Conservation (phyloP, 2,329 filamentous ascomycete species). For the Stagonosporopsis chrysanthemi region DNA sequence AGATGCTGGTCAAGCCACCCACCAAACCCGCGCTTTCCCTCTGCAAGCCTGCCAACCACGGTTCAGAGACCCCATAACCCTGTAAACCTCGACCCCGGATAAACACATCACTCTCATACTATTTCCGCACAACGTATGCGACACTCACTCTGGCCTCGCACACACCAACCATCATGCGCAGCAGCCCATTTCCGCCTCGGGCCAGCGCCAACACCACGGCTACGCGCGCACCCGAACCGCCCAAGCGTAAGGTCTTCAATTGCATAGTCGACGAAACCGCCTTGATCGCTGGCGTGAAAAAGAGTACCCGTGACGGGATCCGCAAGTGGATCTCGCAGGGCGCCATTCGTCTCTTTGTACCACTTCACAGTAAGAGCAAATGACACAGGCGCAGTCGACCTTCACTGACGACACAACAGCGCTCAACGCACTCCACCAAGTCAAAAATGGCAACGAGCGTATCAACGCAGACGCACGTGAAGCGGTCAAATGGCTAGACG, state of each 20-base stretch:
- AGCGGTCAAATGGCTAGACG: slow-evolving; percentile 60
- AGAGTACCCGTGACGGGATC: slow-evolving; percentile 60
- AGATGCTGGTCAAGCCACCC: slow-evolving; percentile 7
- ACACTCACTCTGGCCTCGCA: slow-evolving; percentile 12
- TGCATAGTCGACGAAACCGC: slow-evolving; percentile 62
- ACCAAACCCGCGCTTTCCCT: slow-evolving; percentile 18
- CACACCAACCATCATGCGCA: slow-evolving; percentile 37
- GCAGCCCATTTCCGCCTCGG: slow-evolving; percentile 42
- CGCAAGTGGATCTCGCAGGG: slow-evolving; percentile 60
- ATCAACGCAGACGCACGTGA: slow-evolving; percentile 56
- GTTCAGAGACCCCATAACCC: slow-evolving; percentile 8
- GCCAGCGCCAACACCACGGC: slow-evolving; percentile 34
- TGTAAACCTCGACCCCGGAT: slow-evolving; percentile 8
- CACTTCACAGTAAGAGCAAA: slow-evolving; percentile 57
- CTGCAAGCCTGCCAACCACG: slow-evolving; percentile 12
- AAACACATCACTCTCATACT: slow-evolving; percentile 4
- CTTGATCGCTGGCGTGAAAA: slow-evolving; percentile 59
- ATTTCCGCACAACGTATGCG: slow-evolving; percentile 5
- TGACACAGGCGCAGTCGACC: slow-evolving; percentile 10
- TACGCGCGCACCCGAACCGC: slow-evolving; percentile 39
- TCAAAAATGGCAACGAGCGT: slow-evolving; percentile 53
- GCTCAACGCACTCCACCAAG: slow-evolving; percentile 55
- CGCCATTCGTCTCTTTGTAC: slow-evolving; percentile 60
- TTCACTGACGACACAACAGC: slow-evolving; percentile 47
- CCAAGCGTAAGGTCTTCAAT: slow-evolving; percentile 59